Evolutionary conservation across 2,329 filamentous ascomycete species (phyloP), one percentile per base, ranked within the genome.

Genomic region (Xylariales sp.): DNA sequence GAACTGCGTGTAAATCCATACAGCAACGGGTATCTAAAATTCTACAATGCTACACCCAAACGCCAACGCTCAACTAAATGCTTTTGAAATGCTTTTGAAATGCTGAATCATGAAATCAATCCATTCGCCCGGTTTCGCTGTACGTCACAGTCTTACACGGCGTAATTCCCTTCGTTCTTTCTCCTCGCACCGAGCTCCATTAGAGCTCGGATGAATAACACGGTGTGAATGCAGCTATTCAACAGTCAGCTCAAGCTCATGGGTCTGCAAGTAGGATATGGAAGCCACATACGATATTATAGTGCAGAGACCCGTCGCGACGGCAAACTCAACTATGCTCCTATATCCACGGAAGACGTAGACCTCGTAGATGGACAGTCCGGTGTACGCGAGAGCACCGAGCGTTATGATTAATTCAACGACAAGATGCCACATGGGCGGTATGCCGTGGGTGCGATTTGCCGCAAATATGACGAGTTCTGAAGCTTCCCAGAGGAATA

Each of bases 281-380:
- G n/a, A n/a, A 4, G 14, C 18, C 11, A 42, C 39, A 21, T 14
- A 42, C 39, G 39, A 29, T 29, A 42, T 35, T 18, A 35, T 14
- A 15, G 31, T 31, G 22, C 39, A 42, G 6, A 42, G 39, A 7
- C 39, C 39, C 3, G 32, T 28, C 14, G 31, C 39, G 9, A 42
- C 31, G 5, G 31, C 39, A 12, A 35, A 42, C 39, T 42, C 39
- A 18, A 42, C 39, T 16, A 40, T 40, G 21, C 38, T 40, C 8
- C 38, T n/a, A 28, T 40, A 40, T 6, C 38, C 38, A 10, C 38
- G 28, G 15, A 40, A 40, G n/a, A 40, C 38, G 15, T 29, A 40
- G 14, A 40, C 21, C 22, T 35, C 39, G 25, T 28, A 42, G 6
- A 42, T 31, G 11, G 39, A 35, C 2, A 42, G 32, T 29, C 31